Conservation (phyloP, 192 early-diverging fungal species). For the Backusella circina region DNA sequence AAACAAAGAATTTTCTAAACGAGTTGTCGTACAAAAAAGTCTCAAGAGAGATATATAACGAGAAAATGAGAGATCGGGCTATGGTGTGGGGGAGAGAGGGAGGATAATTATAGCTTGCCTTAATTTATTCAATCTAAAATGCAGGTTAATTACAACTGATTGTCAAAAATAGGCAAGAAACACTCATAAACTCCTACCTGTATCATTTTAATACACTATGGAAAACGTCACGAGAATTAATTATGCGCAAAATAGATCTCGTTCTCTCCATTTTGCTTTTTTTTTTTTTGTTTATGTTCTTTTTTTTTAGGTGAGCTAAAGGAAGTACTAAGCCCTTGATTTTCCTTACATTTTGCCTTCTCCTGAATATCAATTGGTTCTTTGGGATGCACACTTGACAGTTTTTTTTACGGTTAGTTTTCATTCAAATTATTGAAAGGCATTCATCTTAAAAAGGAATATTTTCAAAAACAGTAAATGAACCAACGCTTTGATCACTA, state of each 20-base stretch:
- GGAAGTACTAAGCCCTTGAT: not conserved
- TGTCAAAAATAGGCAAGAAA: not conserved
- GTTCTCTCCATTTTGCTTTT: not conserved
- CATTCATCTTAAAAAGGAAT: not conserved
- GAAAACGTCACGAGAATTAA: not conserved
- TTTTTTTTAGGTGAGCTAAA: not conserved
- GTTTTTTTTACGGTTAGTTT: constrained; percentile 6
- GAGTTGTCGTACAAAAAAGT: not conserved
- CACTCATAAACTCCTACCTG: not conserved
- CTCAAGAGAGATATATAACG: not conserved
- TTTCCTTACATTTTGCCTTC: constrained; percentile 5
- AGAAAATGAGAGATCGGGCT: not conserved
- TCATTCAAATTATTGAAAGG: not conserved
- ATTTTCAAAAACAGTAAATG: not conserved
- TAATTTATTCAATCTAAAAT: constrained; percentile 2
- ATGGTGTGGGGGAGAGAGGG: not conserved
- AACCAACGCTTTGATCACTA: not conserved
- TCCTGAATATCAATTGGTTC: constrained; percentile 9
- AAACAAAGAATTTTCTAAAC: constrained; percentile 1
- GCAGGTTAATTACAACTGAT: constrained; percentile 3
- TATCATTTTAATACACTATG: not conserved
- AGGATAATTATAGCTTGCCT: not conserved
- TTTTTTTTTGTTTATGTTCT: not conserved
- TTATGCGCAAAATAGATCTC: not conserved
- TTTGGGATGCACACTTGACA: constrained; percentile 7